Percentiles rank a stretch among this genome's conserved stretches.
Conservation (phyloP, 2,329 filamentous ascomycete species). For the Penicillium freii region DNA sequence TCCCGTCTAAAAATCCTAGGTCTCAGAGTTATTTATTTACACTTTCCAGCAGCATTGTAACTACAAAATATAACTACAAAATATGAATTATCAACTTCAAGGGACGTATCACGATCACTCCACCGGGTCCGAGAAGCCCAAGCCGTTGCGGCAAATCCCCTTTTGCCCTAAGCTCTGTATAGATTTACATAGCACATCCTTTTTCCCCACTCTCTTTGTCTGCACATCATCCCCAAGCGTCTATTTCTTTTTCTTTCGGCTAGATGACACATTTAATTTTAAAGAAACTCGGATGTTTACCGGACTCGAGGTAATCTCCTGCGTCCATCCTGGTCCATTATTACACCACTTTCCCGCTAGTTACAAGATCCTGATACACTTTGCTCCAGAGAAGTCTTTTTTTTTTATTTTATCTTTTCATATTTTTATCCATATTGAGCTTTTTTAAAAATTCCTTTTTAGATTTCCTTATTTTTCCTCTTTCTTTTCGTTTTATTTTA, state of each 20-base stretch:
- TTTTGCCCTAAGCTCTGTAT: background rate
- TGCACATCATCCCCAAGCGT: constrained; percentile 31
- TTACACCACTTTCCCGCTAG: constrained; percentile 41
- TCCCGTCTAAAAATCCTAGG: background rate
- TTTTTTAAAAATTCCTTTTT: constrained; percentile 13
- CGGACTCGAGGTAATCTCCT: constrained; percentile 31
- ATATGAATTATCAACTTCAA: background rate
- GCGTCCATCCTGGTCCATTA: constrained; percentile 39
- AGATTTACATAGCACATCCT: background rate
- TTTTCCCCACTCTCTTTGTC: constrained; percentile 13
- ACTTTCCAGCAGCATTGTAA: background rate
- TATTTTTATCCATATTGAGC: constrained; percentile 11
- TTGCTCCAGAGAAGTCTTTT: constrained; percentile 10
- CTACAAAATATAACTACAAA: background rate
- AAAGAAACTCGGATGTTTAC: constrained; percentile 24
- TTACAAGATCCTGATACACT: constrained; percentile 36
- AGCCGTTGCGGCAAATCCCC: constrained; percentile 3
- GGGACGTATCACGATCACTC: constrained; percentile 24
- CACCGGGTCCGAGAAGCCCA: constrained; percentile 18
- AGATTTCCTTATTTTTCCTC: constrained; percentile 8
- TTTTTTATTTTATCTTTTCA: constrained; percentile 6
- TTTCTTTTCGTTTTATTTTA: constrained; percentile 14
- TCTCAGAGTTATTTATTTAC: background rate
- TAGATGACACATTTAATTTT: constrained; percentile 18
- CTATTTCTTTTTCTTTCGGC: constrained; percentile 16